Conservation (phyloP, 129 eudicot species). For the Flaveria brownii region DNA sequence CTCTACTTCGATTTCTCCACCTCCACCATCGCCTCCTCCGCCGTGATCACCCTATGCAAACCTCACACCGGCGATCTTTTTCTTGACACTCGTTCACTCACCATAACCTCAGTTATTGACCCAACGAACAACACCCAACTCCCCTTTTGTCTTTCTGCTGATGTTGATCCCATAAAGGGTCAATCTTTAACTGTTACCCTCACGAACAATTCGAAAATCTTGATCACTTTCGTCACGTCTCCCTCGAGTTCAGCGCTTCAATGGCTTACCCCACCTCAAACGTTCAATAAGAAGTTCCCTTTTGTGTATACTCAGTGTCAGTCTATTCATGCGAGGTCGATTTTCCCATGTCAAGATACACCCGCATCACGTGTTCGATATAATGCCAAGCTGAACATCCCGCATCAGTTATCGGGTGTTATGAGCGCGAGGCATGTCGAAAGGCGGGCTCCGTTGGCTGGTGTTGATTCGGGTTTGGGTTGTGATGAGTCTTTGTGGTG, state of each 20-base stretch:
- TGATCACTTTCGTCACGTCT: conserved; percentile 51
- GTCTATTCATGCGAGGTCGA: conserved; percentile 83
- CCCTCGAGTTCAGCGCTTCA: conserved; percentile 76
- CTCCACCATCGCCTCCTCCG: conserved; percentile 66
- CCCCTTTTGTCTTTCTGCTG: conserved; percentile 58
- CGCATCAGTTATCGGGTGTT: conserved; percentile 60
- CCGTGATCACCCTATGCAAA: conserved; percentile 59
- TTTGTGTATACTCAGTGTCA: conserved; percentile 93
- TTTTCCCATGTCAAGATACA: conserved; percentile 95
- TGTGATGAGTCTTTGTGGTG: conserved; percentile 89
- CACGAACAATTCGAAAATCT: conserved; percentile 42
- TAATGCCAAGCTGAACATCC: conserved; percentile 63
- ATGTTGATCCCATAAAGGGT: conserved; percentile 62
- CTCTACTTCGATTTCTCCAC: conserved; percentile 81
- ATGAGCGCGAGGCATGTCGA: conserved; percentile 79
- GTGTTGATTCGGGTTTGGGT: conserved; percentile 45
- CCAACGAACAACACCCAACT: conserved; percentile 48
- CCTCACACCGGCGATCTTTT: conserved; percentile 67
- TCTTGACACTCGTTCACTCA: conserved; percentile 79
- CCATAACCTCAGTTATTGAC: conserved; percentile 60
- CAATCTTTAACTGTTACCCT: conserved; percentile 55
- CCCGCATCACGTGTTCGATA: conserved; percentile 71
- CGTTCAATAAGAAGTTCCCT: conserved; percentile 61
- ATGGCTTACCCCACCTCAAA: conserved; percentile 87
- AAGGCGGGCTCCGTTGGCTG: conserved; percentile 46